Evolutionary conservation across 352 stramenopile genomes (phyloP).

Genomic region (Pythium biforme): DNA sequence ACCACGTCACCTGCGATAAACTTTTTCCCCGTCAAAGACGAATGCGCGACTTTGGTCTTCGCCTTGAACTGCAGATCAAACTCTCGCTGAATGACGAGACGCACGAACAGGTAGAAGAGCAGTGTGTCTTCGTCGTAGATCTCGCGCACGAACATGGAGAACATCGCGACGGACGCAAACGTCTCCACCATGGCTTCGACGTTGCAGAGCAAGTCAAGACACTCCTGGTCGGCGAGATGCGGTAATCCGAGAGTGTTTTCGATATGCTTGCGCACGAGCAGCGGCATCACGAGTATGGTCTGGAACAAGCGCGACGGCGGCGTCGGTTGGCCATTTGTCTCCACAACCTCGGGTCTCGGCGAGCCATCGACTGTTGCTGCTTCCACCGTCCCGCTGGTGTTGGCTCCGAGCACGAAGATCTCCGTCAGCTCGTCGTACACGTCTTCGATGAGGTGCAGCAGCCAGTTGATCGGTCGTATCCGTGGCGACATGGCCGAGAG

Average conservation of each 20-base stretch:
- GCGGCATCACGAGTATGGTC: slow-evolving; percentile 44
- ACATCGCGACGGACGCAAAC: slow-evolving; percentile 51
- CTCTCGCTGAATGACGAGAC: slow-evolving; percentile 40
- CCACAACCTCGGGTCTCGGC: slow-evolving; percentile 1
- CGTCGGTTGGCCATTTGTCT: neutral
- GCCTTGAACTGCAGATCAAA: slow-evolving; percentile 53
- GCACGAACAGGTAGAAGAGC: slow-evolving; percentile 62
- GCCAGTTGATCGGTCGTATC: slow-evolving; percentile 54
- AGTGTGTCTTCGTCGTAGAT: slow-evolving; percentile 63
- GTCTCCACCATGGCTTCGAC: slow-evolving; percentile 43
- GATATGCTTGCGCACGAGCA: slow-evolving; percentile 54
- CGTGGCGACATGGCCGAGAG: slow-evolving; percentile 26
- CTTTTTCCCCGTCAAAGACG: slow-evolving; percentile 41
- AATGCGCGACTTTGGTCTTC: slow-evolving; percentile 63
- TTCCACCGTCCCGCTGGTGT: neutral
- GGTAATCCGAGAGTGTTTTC: slow-evolving; percentile 48
- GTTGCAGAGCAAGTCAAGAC: slow-evolving; percentile 70
- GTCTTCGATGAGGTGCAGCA: slow-evolving; percentile 60
- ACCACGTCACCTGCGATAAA: slow-evolving; percentile 33
- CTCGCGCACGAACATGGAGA: slow-evolving; percentile 67
- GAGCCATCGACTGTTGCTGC: neutral
- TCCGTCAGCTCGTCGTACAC: slow-evolving; percentile 59
- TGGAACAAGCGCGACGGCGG: slow-evolving; percentile 13
- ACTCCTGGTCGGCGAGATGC: slow-evolving; percentile 67
- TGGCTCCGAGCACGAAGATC: slow-evolving; percentile 11